These are phyloP conservation scores for Dysphania ambrosioides DNA, from an alignment of 148 eudicot species.

Conservation along the genomic window DNA sequence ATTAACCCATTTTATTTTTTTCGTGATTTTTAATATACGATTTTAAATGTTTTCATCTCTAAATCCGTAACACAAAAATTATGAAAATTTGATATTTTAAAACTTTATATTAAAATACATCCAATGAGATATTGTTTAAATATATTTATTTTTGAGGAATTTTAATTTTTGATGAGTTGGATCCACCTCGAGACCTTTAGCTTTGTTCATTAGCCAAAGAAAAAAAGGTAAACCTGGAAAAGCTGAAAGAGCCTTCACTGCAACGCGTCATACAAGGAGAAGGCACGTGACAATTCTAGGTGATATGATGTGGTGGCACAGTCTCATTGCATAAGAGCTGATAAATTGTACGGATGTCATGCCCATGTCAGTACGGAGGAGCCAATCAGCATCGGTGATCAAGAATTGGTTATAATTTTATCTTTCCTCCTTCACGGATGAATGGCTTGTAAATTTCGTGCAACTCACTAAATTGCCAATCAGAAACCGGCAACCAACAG, in stretches of 20 bases:
- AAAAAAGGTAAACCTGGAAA: background rate
- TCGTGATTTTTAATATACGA: too few species aligned
- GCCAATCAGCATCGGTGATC: conserved; percentile 16
- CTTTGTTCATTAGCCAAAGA: background rate
- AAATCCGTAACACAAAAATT: too few species aligned
- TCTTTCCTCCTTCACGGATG: too few species aligned
- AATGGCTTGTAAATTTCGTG: conserved; percentile 11
- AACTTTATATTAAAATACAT: too few species aligned
- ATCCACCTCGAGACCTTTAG: background rate
- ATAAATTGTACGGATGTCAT: conserved; percentile 18
- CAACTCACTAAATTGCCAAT: conserved; percentile 13
- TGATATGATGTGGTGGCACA: background rate
- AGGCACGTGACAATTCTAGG: conserved; percentile 22
- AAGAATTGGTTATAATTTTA: too few species aligned
- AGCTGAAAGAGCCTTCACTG: background rate
- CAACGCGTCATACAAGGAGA: conserved; percentile 10
- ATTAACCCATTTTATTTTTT: too few species aligned
- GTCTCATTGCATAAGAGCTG: conserved; percentile 13
- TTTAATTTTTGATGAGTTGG: background rate
- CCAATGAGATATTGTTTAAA: too few species aligned
- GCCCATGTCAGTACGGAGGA: conserved; percentile 23
- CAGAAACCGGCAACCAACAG: conserved; percentile 51
- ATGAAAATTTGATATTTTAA: too few species aligned
- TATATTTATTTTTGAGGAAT: too few species aligned
- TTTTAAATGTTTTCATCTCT: too few species aligned